Conservation (phyloP, 2,329 filamentous ascomycete species). For the Paramyrothecium roridum region DNA sequence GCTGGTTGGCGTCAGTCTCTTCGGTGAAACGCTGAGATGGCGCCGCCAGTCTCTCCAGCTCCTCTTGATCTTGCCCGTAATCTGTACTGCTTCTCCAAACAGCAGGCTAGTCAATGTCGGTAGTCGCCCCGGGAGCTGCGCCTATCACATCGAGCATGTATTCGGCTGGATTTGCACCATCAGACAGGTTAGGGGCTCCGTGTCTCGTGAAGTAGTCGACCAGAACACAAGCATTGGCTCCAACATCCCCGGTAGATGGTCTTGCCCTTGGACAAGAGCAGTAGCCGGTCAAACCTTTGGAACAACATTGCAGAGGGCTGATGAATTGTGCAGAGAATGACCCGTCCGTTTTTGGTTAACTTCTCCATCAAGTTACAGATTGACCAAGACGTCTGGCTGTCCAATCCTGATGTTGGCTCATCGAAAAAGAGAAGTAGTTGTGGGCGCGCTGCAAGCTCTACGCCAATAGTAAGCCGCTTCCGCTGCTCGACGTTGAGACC, state of each 20-base stretch:
- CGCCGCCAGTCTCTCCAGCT: too few species aligned
- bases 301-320: conserved; percentile 41
- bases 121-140: conserved; percentile 40
- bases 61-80: neutral
- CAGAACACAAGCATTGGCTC: conserved; percentile 42
- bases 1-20: too few species aligned
- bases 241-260: conserved; percentile 54
- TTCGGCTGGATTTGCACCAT: conserved; percentile 60
- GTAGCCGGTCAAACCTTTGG: conserved; percentile 49
- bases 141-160: conserved; percentile 52
- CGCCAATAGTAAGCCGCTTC: conserved; percentile 42
- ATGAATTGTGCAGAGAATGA: conserved; percentile 45
- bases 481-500: conserved; percentile 39
- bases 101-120: conserved; percentile 42
- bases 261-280: conserved; percentile 49
- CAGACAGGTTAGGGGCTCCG: conserved; percentile 47
- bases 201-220: conserved; percentile 58
- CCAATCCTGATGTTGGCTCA: conserved; percentile 48
- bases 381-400: conserved; percentile 60
- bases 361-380: conserved; percentile 67
- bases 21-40: too few species aligned
- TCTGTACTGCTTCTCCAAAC: conserved; percentile 30
- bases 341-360: conserved; percentile 44
- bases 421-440: conserved; percentile 45
- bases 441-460: conserved; percentile 32